Base-by-base conservation (phyloP, 805 yeast species). In the Yarrowia porcina region DNA sequence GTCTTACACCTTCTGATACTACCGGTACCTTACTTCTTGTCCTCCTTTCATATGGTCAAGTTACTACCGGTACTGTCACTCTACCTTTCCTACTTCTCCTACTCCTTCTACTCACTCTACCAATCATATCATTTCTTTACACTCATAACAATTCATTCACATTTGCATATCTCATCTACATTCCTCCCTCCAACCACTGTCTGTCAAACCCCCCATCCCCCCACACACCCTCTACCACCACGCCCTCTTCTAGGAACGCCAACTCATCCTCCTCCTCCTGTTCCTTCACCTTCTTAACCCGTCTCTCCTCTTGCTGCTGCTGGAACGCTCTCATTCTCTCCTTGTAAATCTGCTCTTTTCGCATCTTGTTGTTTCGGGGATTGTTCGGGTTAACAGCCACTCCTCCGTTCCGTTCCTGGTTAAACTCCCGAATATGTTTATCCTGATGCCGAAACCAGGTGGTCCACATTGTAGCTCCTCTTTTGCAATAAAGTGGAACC, bases 381-480 rank as follows among this genome's bases (percentile, higher is more conserved):
- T 52, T 52, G 44, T 52, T 52, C 25, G 4, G 44, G 17, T 52
- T 52, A 3, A 23, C 33, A 10, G 33, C 32, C n/a, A 28, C 49
- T 7, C 49, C 49, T 17, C 61, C 49, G 9, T 23, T 21, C 3
- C 32, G 21, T 17, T 39, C 21, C 39, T 56, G 61, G 42, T 56
- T 56, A 23, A 18, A n/a, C 38, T 39, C 20, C 6, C 49, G 61
- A 10, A 56, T 28, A n/a, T 56, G 61, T 12, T 39, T 28, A 20
- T 56, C 61, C 61, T 56, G 61, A n/a, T 56, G 49, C 8, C 61
- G 38, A 30, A 56, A 56, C 61, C 61, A 56, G 17, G 61, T 28
- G 3, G 49, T 56, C 61, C 61, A 56, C 2, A 35, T 21, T 8
- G 47, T 41, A 5, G 49, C 61, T 4, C 49, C 61, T 25, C 44